Evolutionary conservation across 805 yeast genomes (phyloP).

Genomic region (Saturnispora serradocipensis): DNA sequence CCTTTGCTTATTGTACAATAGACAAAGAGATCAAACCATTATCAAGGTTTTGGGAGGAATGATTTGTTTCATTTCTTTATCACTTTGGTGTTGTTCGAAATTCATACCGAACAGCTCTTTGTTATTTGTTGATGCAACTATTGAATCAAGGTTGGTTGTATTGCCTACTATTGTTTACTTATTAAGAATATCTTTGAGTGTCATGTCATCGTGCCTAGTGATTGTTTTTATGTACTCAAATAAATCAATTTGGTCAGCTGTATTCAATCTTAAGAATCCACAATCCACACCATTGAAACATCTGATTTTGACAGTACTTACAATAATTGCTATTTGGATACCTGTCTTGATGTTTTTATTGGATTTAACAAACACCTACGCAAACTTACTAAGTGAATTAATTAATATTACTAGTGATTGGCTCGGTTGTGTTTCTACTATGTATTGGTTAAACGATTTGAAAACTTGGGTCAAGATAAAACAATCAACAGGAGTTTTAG

Average conservation of each 20-base stretch:
- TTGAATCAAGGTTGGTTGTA: conserved; percentile 23
- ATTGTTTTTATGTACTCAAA: conserved; percentile 38
- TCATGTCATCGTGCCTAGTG: conserved; percentile 17
- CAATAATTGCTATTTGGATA: conserved; percentile 45
- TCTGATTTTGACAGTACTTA: conserved; percentile 46
- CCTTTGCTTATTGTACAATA: neutral
- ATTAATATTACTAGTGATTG: conserved; percentile 67
- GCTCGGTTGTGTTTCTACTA: conserved; percentile 61
- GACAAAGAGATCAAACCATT: conserved; percentile 2
- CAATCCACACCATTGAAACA: conserved; percentile 24
- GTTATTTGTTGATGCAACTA: conserved; percentile 1
- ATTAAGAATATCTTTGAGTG: conserved; percentile 60
- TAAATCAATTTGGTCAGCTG: conserved; percentile 30
- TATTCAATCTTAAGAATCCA: conserved; percentile 39
- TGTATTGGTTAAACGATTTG: conserved; percentile 79
- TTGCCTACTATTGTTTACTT: conserved; percentile 46
- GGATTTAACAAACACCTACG: conserved; percentile 69
- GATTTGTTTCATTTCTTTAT: neutral
- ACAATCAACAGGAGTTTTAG: conserved; percentile 66
- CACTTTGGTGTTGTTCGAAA: conserved; percentile 3
- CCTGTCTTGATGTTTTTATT: conserved; percentile 67
- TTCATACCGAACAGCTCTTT: conserved; percentile 1
- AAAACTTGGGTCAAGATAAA: conserved; percentile 45
- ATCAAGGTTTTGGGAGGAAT: neutral
- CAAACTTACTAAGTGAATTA: conserved; percentile 62